A percentile compares a stretch with the other conserved stretches of the same genome.
Evolutionary conservation across 2,329 filamentous ascomycete genomes (phyloP).

Genomic region (Tolypocladium album): DNA sequence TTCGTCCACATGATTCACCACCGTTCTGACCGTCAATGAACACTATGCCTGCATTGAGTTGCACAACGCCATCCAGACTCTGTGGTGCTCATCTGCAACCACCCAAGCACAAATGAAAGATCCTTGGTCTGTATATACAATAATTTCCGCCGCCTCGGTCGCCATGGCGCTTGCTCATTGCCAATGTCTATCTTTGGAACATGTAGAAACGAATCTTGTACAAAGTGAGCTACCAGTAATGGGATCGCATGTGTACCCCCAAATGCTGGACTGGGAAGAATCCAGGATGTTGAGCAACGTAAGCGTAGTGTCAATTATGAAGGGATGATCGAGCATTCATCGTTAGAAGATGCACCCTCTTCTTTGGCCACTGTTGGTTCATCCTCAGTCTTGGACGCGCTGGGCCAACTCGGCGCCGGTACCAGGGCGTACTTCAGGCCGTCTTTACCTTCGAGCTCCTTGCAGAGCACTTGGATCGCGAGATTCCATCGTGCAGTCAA

Average conservation of each 20-base stretch:
- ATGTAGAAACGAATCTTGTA: neutral
- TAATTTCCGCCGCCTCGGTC: neutral
- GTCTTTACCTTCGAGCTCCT: slow-evolving; percentile 36
- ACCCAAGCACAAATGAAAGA: neutral
- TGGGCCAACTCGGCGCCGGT: slow-evolving; percentile 21
- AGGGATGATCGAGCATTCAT: neutral
- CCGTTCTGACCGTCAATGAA: neutral
- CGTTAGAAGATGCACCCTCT: neutral
- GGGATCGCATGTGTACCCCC: no score
- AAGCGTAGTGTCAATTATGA: neutral
- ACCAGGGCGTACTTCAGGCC: slow-evolving; percentile 30
- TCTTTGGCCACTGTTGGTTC: neutral
- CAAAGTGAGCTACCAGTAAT: neutral
- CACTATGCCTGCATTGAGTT: neutral
- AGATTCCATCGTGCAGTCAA: slow-evolving; percentile 41
- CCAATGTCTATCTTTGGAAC: neutral
- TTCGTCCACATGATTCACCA: neutral
- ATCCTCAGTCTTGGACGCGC: neutral
- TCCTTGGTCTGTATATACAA: neutral
- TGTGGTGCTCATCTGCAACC: neutral
- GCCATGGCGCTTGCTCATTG: neutral
- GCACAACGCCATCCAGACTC: neutral
- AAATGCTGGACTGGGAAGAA: neutral
- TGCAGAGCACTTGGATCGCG: slow-evolving; percentile 40
- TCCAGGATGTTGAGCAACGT: neutral